Evolutionary conservation across 176 grass and related monocot species (phyloP), one percentile per base, ranked within the genome.

Genomic region (Triticum aestivum): DNA sequence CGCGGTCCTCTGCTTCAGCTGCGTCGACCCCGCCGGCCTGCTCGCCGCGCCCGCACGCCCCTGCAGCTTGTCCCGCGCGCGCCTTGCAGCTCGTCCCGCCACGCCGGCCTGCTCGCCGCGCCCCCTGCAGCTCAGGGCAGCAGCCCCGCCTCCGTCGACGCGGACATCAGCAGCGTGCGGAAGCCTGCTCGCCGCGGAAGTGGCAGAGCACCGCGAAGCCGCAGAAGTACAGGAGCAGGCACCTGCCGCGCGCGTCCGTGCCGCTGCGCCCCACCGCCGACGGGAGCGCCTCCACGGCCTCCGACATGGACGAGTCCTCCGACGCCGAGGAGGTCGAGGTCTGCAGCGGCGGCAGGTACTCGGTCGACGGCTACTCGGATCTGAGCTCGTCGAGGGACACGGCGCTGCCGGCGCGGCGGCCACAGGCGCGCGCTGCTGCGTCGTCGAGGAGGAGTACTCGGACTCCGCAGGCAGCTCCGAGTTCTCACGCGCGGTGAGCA

Each of bases 261-360:
- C 94, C 92, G 35, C 83, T 90, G 72, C 88, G 63, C 77, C 67
- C 77, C 7, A 68, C 91, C 75, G 84, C 91, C 79, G 81, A 92
- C 20, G 91, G 81, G 65, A 92, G 72, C 79, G 88, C 74, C 18
- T 89, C 89, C 26, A 89, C 90, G 2, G 94, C 90, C 65, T 99
- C 94, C 54, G 94, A 99, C 75, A 97, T 97, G 97, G 94, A 93
- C 61, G 94, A 99, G 85, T 96, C 89, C 11, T 99, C 90, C 4
- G 97, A 94, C 83, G 82, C 86, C 15, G 97, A 94, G 15, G 96
- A 94, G 79, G 81, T 79, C 1, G 97, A 96, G 61, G 85, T 82
- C 51, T 89, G 90, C 85, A 90, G 88, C 58, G 89, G 90, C 52
- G 90, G 89, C 33, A 91, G 92, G 32, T 91, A 91, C 73, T 98